Evolutionary conservation across 1,284 basidiomycete species (phyloP), one percentile per base, ranked within the genome.

Genomic region (Irpex lacteus): DNA sequence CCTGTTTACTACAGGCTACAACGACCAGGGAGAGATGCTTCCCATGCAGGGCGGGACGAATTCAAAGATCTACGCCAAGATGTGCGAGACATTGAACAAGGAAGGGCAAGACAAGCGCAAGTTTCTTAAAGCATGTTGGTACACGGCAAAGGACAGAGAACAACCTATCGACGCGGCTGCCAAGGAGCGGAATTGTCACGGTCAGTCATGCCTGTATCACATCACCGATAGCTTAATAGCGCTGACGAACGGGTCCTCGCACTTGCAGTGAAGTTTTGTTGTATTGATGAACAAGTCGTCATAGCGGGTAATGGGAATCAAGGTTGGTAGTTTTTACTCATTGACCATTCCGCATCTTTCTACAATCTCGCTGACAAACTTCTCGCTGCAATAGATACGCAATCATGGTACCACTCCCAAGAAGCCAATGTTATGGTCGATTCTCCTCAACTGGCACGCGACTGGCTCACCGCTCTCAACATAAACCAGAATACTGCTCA

Each of bases 21-120:
- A 90, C 72, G 88, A 89, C 68, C 84, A 85, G 70, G 88, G 88
- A 59, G 89, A 91, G 73, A 82, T 80, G 67, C 83, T 94, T 63
- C 91, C 91, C 0, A 86, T 87, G 73, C 91, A 94, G 73, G 92
- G 92, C 15, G 91, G 91, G 0, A 93, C 88, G 18, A 94, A 94
- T 73, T 90, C 91, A 71, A 83, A 90, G 73, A 89, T 94, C 13
- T 87, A 87, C 26, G 81, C 85, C 63, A 78, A 80, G 38, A 83
- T 94, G 78, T 93, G 86, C 76, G 81, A 80, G 55, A 77, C 77
- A 60, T 78, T 92, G 15, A 75, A 78, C 21, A 79, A 80, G 34
- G 78, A 80, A 61, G 84, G 84, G 67, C 63, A 81, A 67, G 73
- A 81, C 66, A 77, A 78, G 54, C 79, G 94, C 53, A 83, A 86